Percentiles rank a stretch among this genome's conserved stretches.
Evolutionary conservation across 2,329 filamentous ascomycete species (phyloP).

Genomic region (Acrocalymma vagum): DNA sequence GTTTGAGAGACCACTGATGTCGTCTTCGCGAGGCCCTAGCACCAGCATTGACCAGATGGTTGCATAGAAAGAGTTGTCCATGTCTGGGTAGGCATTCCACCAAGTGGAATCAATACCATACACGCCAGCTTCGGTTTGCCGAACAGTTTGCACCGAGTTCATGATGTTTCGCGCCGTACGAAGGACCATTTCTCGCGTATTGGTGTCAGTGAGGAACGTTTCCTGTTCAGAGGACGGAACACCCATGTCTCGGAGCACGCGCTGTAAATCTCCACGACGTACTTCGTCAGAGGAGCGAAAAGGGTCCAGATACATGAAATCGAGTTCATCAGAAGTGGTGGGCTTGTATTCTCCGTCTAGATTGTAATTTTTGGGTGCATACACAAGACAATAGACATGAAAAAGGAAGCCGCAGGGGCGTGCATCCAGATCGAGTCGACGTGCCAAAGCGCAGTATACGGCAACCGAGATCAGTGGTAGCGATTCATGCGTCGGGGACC

Average conservation of each 20-base stretch:
- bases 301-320: constrained; percentile 83
- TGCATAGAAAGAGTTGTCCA: constrained; percentile 72
- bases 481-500: constrained; percentile 76
- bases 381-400: constrained; percentile 84
- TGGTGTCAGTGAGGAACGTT: constrained; percentile 71
- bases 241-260: constrained; percentile 65
- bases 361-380: constrained; percentile 66
- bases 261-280: constrained; percentile 64
- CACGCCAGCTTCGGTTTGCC: constrained; percentile 29
- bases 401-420: constrained; percentile 83
- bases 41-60: constrained; percentile 73
- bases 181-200: constrained; percentile 72
- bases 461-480: constrained; percentile 86
- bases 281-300: constrained; percentile 77
- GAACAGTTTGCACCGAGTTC: constrained; percentile 68
- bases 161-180: constrained; percentile 84
- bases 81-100: constrained; percentile 52
- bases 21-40: constrained; percentile 41
- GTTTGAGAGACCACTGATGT: constrained; percentile 23
- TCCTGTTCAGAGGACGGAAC: constrained; percentile 47
- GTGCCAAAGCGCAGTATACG: constrained; percentile 84
- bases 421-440: constrained; percentile 77
- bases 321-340: constrained; percentile 30
- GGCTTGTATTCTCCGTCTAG: constrained; percentile 51
- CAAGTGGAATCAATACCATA: constrained; percentile 33